Evolutionary conservation across 2,329 filamentous ascomycete genomes (phyloP).

Genomic region (Pezicula rhizophila): DNA sequence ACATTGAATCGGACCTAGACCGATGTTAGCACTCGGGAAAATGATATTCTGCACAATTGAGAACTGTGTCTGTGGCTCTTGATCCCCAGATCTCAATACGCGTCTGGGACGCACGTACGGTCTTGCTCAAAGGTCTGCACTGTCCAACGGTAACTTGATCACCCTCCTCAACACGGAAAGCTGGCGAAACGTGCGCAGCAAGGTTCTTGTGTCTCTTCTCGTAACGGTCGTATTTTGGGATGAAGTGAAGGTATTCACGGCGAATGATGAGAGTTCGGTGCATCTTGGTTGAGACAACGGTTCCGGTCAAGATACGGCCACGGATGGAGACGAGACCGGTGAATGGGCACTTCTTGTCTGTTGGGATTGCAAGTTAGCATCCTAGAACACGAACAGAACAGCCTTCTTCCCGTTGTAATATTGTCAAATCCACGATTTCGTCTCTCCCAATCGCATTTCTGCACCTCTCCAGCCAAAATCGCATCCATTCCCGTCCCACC

Average conservation of each 20-base stretch:
- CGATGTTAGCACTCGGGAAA: constrained; percentile 10
- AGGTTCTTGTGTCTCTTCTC: constrained; percentile 99
- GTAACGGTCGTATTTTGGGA: constrained; percentile 99
- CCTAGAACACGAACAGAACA: not conserved
- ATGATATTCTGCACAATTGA: not conserved
- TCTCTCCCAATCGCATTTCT: not conserved
- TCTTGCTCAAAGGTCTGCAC: constrained; percentile 99
- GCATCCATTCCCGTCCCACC: not conserved
- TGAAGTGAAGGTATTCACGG: constrained; percentile 99
- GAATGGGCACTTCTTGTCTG: constrained; percentile 99
- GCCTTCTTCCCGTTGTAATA: not conserved
- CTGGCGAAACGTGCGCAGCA: constrained; percentile 95
- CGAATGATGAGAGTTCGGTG: constrained; percentile 99
- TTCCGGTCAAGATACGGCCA: constrained; percentile 99
- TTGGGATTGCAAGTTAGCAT: constrained; percentile 19
- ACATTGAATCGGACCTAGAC: constrained; percentile 96
- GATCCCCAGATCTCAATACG: not conserved
- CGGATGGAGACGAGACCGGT: constrained; percentile 98
- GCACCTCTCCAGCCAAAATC: not conserved
- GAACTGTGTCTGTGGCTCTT: constrained; percentile 3
- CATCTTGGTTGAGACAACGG: constrained; percentile 99
- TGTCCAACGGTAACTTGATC: constrained; percentile 99
- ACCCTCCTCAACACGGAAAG: constrained; percentile 99
- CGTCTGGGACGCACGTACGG: constrained; percentile 58
- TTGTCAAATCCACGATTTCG: not conserved